Base-by-base conservation (phyloP, 441 rosid species). In the Aquilaria agallochum region DNA sequence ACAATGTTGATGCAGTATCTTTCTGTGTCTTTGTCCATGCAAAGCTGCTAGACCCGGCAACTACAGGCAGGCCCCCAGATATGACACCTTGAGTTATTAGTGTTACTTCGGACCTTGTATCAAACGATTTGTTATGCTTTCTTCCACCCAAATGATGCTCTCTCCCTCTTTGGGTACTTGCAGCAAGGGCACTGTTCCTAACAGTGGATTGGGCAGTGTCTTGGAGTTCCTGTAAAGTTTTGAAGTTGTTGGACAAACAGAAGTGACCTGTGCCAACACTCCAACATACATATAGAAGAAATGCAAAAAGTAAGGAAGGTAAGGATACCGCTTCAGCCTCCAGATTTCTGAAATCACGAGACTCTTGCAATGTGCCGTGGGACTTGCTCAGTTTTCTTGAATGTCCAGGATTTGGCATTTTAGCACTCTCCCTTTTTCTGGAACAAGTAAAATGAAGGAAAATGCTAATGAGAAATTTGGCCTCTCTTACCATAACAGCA, bases 21-120 rank as follows among this genome's bases (percentile, higher is more conserved):
- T 84, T 91, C 50, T 62, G 81, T 68, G 70, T 83, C 77, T 82
- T 87, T 2, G 79, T 88, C 96, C 96, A 89, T 32, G 96, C 80
- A 52, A 87, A 89, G 60, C 95, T 87, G 36, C 84, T 83, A 50
- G 97, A 79, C 58, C 78, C 87, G 9, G 83, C 68, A 32, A 80
- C 70, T 65, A 74, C 89, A 12, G 78, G 78, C 45, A 88, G 85
- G 11, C 73, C 82, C 12, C 78, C 72, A 72, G 73, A 76, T 47
- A 65, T 67, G 31, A 76, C 79, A 60, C 78, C 74, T 55, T 73
- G 79, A 55, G 86, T 77, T 2, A 66, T 63, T 30, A 62, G 56
- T 63, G 74, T 60, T 0, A 60, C 71, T 11, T 76, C 82, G 3
- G 89, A 78, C 47, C 68, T 74, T 36, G 42, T 36, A 8, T 36